Percentiles rank a stretch among this genome's conserved stretches.
phyloP scores from a whole-genome alignment of 2,329 filamentous ascomycete genomes.

The Sporothrix variecibatus region DNA sequence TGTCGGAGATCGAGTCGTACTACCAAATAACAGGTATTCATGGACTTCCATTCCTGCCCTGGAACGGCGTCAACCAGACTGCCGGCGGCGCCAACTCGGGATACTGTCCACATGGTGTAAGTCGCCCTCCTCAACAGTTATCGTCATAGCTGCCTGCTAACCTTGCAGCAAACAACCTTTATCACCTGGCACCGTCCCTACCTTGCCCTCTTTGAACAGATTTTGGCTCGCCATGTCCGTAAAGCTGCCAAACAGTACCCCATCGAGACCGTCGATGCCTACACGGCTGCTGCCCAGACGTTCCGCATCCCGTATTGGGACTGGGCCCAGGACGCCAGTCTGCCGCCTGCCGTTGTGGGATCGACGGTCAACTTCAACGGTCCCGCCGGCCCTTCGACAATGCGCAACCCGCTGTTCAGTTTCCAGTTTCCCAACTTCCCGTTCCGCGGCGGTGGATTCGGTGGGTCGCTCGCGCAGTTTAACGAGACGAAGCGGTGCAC shows the following conservation, averaged over 20 bases:
- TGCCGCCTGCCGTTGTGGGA: constrained; percentile 46
- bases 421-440: constrained; percentile 53
- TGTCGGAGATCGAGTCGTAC: constrained; percentile 50
- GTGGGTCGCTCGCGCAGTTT: constrained; percentile 36
- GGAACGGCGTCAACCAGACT: constrained; percentile 42
- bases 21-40: constrained; percentile 49
- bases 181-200: constrained; percentile 60
- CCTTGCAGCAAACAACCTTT: constrained; percentile 50
- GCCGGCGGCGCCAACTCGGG: constrained; percentile 41
- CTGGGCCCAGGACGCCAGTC: constrained; percentile 48
- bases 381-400: constrained; percentile 33
- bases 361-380: constrained; percentile 34
- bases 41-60: constrained; percentile 38
- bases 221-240: constrained; percentile 50
- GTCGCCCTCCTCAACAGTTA: background rate
- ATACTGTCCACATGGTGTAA: constrained; percentile 49
- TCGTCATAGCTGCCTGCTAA: background rate
- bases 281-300: constrained; percentile 48
- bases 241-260: constrained; percentile 50
- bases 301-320: constrained; percentile 58
- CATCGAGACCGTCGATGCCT: constrained; percentile 38
- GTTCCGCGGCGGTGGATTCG: constrained; percentile 35
- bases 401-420: constrained; percentile 54
- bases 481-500: constrained; percentile 46
- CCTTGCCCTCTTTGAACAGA: constrained; percentile 58